Evolutionary conservation across 2,329 filamentous ascomycete genomes (phyloP), one percentile per base, ranked within the genome.

Genomic region (Hortaea sp.): DNA sequence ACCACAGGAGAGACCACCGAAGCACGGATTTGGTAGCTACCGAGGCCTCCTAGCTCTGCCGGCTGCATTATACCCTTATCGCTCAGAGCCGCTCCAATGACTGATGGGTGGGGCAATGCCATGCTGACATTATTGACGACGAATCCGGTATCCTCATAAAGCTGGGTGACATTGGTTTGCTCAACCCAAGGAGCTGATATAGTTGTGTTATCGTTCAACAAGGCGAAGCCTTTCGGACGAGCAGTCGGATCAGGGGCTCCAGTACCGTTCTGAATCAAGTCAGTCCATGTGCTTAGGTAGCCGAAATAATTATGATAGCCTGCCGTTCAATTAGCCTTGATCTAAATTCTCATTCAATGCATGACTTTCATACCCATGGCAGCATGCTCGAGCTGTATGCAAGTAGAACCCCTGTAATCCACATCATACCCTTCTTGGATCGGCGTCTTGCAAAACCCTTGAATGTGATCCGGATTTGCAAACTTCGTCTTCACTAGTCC

Each of bases 61-160:
- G 86, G 85, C 55, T 90, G 85, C 6, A 85, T 64, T 29, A 92
- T 85, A 56, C 90, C 90, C 6, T 66, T 61, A 0, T 71, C 64
- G 53, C 82, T 70, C 6, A 70, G 75, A 0, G 82, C 80, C 0
- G 85, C 85, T 9, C 70, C 64, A 31, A 84, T 79, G 0, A 92
- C 73, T 0, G 82, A 79, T 0, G 80, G 71, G 55, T 92, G 86
- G 0, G 86, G 86, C 75, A 89, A 82, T 0, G 84, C 84, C 53
- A 89, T 71, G 0, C 82, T 85, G 28, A 88, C 78, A 52, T 89
- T 88, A 60, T 88, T 85, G 56, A 90, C 69, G 34, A 84, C 71
- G 28, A 84, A 72, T 0, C 69, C 65, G 44, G 77, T 62, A 7
- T 70, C 59, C 4, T 69, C 59, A 4, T 73, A 82, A 0, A 71